These are phyloP conservation scores for Leavenworthia alabamica DNA, from an alignment of 345 rosid species.

Conservation along the genomic window DNA sequence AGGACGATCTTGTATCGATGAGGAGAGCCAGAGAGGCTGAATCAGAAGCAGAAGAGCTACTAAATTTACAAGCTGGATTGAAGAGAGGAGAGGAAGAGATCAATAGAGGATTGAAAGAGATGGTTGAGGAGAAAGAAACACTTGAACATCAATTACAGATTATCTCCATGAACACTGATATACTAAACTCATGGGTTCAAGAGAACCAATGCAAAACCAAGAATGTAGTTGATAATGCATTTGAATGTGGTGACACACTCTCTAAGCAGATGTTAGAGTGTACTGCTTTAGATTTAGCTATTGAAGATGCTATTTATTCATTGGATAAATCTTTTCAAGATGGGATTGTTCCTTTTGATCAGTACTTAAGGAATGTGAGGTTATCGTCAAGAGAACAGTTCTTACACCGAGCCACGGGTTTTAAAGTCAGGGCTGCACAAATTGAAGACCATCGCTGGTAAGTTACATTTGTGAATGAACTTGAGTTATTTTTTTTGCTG, in stretches of 20 bases:
- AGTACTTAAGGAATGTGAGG: conserved; percentile 82
- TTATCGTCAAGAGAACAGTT: conserved; percentile 88
- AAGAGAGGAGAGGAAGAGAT: too few species aligned
- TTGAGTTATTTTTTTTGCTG: not conserved
- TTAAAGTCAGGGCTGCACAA: conserved; percentile 79
- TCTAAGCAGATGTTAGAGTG: conserved; percentile 86
- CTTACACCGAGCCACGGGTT: conserved; percentile 71
- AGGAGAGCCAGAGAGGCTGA: too few species aligned
- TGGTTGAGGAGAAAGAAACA: too few species aligned
- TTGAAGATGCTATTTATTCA: conserved; percentile 74
- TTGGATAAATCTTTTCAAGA: conserved; percentile 86
- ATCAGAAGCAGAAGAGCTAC: too few species aligned
- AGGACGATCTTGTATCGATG: too few species aligned
- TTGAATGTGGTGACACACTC: conserved; percentile 53
- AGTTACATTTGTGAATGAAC: conserved; percentile 37
- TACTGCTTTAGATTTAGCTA: conserved; percentile 69
- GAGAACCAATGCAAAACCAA: too few species aligned
- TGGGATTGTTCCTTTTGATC: conserved; percentile 70
- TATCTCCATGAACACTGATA: too few species aligned
- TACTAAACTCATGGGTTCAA: too few species aligned
- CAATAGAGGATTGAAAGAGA: too few species aligned
- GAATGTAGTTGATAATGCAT: conserved; percentile 29
- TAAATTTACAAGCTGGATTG: too few species aligned
- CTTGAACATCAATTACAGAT: too few species aligned
- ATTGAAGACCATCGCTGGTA: conserved; percentile 88